A percentile compares a stretch with the other conserved stretches of the same genome.
Evolutionary conservation across 352 stramenopile species (phyloP).

Genomic region (Phytophthora rubi): DNA sequence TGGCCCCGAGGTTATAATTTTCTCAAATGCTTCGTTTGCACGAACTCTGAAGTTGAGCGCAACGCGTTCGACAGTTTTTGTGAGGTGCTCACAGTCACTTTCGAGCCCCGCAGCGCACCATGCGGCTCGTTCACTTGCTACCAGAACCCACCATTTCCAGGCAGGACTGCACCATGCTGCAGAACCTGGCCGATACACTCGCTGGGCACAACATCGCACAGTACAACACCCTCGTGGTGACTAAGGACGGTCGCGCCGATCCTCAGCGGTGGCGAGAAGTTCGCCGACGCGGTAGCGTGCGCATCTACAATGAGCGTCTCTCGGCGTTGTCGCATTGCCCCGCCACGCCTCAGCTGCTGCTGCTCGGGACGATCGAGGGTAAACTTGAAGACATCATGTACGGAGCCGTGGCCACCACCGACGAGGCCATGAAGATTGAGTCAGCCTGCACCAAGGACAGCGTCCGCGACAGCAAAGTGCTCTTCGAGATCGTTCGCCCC

Average conservation of each 20-base stretch:
- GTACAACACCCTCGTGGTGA: conserved; percentile 57
- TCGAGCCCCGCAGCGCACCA: conserved; percentile 12
- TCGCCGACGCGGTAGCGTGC: conserved; percentile 37
- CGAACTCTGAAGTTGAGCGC: conserved; percentile 18
- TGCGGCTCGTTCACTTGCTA: conserved; percentile 43
- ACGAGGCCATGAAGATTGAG: conserved; percentile 56
- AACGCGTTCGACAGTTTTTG: not conserved
- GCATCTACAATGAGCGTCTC: conserved; percentile 45
- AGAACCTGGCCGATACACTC: conserved; percentile 44
- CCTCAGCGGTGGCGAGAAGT: conserved; percentile 42
- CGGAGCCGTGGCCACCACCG: conserved; percentile 41
- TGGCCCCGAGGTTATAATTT: conserved; percentile 29
- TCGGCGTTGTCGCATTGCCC: conserved; percentile 24
- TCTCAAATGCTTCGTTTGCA: conserved; percentile 30
- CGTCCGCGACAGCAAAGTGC: conserved; percentile 54
- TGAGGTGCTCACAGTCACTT: conserved; percentile 22
- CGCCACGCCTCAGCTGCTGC: conserved; percentile 45
- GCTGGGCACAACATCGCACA: conserved; percentile 56
- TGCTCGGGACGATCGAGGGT: conserved; percentile 47
- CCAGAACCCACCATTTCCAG: conserved; percentile 39
- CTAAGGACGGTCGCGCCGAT: conserved; percentile 50
- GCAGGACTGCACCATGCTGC: conserved; percentile 43
- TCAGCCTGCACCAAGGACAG: conserved; percentile 56
- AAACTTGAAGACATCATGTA: conserved; percentile 63
- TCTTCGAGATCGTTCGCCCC: conserved; percentile 53